Evolutionary conservation across 345 rosid species (phyloP).

Genomic region (Boechera stricta): DNA sequence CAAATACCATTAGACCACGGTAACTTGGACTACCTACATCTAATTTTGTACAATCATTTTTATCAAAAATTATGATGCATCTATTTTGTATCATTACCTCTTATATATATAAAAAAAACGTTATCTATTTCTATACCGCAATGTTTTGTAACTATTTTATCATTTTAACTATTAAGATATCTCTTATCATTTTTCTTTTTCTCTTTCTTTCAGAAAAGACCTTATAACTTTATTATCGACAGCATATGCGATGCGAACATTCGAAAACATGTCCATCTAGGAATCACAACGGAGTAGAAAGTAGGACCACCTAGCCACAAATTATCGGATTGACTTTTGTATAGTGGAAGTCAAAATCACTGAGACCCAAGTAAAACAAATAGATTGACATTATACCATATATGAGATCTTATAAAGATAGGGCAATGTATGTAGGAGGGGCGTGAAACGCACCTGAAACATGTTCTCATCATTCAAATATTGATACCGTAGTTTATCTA

Average conservation of each 20-base stretch:
- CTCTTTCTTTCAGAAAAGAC: background rate
- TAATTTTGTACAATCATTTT: background rate
- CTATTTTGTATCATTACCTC: no score
- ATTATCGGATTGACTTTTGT: background rate
- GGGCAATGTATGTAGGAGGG: background rate
- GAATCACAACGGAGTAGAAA: constrained; percentile 11
- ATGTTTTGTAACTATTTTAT: background rate
- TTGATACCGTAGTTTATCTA: background rate
- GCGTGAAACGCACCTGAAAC: background rate
- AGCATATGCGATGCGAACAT: constrained; percentile 20
- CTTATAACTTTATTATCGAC: background rate
- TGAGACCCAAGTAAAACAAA: constrained; percentile 1
- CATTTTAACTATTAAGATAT: background rate
- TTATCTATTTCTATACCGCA: background rate
- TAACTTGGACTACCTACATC: background rate
- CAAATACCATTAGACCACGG: no score
- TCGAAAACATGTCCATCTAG: constrained; percentile 27
- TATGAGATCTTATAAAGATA: background rate
- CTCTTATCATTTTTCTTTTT: background rate
- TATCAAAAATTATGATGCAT: background rate
- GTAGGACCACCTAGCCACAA: background rate
- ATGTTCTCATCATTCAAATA: background rate
- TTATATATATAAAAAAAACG: no score
- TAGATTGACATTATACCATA: background rate
- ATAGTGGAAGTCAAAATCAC: constrained; percentile 30